These are phyloP conservation scores for Pontederia paniculata DNA, from an alignment of 176 grass and related monocot genomes.

Conservation along the genomic window DNA sequence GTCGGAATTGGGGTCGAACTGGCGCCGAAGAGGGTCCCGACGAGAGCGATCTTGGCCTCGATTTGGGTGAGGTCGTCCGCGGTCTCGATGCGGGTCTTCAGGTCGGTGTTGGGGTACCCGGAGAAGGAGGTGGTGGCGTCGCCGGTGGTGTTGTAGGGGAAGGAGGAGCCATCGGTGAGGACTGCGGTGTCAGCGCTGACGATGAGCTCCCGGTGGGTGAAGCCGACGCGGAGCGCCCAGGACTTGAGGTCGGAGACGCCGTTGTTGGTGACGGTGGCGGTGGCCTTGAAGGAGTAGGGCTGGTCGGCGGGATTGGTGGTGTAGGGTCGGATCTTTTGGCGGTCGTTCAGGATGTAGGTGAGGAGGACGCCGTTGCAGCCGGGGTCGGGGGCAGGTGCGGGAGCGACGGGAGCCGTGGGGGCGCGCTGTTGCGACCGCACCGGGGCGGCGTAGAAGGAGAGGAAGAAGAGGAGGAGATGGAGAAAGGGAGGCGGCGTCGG, in stretches of 20 bases:
- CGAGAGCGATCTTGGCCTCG: slow-evolving; percentile 29
- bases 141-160: slow-evolving; percentile 61
- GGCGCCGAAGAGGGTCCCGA: slow-evolving; percentile 51
- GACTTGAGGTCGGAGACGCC: slow-evolving; percentile 51
- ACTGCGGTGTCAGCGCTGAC: slow-evolving; percentile 39
- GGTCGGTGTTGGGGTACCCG: slow-evolving; percentile 60
- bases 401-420: slow-evolving; percentile 5
- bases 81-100: slow-evolving; percentile 8
- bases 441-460: too few species aligned
- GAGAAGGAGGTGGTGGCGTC: slow-evolving; percentile 74
- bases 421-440: too few species aligned
- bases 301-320: slow-evolving; percentile 35
- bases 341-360: slow-evolving; percentile 26
- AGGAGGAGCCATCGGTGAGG: slow-evolving; percentile 45
- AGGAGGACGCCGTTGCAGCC: slow-evolving; percentile 71
- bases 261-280: slow-evolving; percentile 40
- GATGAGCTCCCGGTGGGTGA: slow-evolving; percentile 52
- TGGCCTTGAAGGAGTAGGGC: slow-evolving; percentile 55
- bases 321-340: slow-evolving; percentile 52
- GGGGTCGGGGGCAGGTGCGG: slow-evolving; percentile 38
- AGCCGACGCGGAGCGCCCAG: slow-evolving; percentile 48
- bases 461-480: too few species aligned
- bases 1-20: slow-evolving; percentile 27
- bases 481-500: too few species aligned
- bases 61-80: slow-evolving; percentile 42